Evolutionary conservation across 768 basidiomycete species (phyloP).

Genomic region (Tricholoma sp.): DNA sequence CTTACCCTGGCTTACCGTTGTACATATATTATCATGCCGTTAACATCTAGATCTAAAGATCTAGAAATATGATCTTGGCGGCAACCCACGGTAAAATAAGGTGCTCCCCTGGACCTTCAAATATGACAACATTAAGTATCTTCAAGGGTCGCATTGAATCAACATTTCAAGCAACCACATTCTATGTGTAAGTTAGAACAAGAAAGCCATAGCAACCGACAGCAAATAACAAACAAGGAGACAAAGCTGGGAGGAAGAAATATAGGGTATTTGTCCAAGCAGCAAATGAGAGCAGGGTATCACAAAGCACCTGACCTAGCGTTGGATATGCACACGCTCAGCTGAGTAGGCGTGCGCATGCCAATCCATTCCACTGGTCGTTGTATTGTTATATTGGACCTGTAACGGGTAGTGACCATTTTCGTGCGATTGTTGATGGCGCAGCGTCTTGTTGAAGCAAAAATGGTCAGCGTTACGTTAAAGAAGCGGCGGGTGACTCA

Average conservation of each 20-base stretch:
- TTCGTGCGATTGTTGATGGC: conserved; percentile 30
- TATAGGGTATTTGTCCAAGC: conserved; percentile 15
- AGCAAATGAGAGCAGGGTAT: background rate
- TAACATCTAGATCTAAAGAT: conserved; percentile 10
- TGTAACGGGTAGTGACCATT: conserved; percentile 42
- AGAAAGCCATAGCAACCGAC: background rate
- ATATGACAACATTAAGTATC: background rate
- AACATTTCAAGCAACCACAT: background rate
- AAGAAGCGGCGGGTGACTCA: conserved; percentile 23
- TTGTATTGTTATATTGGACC: conserved; percentile 39
- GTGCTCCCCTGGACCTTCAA: conserved; percentile 12
- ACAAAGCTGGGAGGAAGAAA: background rate
- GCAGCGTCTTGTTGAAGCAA: conserved; percentile 16
- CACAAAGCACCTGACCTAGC: conserved; percentile 29
- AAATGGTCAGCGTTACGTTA: too few relatives aligned
- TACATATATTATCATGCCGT: conserved; percentile 19
- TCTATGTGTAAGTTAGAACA: background rate
- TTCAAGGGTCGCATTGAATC: background rate
- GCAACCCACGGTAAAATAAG: conserved; percentile 24
- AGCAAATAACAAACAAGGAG: background rate
- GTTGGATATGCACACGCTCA: conserved; percentile 57
- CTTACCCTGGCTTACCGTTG: too few relatives aligned
- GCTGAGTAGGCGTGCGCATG: conserved; percentile 62
- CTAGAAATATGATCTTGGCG: conserved; percentile 23
- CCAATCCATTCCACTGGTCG: conserved; percentile 53